Evolutionary conservation across 805 yeast genomes (phyloP).

Genomic region (Kluyveromyces starmeri): DNA sequence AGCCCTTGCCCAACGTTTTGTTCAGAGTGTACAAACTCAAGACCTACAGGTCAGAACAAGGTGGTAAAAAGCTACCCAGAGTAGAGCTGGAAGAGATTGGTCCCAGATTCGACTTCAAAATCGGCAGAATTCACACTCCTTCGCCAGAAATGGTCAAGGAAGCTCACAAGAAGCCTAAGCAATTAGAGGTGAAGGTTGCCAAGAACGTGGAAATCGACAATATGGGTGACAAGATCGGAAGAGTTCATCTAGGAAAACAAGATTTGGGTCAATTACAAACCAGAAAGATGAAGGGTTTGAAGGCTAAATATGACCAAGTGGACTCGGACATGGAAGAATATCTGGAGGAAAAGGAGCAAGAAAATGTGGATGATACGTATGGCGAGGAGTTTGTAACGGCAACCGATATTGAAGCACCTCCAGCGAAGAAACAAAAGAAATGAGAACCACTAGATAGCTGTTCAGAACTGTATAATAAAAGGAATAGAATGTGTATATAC

Average conservation of each 20-base stretch:
- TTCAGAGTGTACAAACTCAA: constrained; percentile 87
- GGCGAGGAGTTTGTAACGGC: constrained; percentile 30
- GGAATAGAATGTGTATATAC: not conserved
- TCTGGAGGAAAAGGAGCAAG: constrained; percentile 25
- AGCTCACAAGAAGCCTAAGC: constrained; percentile 73
- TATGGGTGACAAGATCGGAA: constrained; percentile 95
- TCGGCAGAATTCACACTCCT: constrained; percentile 79
- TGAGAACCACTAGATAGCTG: constrained; percentile 6
- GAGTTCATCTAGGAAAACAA: constrained; percentile 93
- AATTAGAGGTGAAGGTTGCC: constrained; percentile 69
- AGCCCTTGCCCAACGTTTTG: constrained; percentile 66
- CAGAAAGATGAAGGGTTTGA: constrained; percentile 97
- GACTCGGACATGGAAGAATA: constrained; percentile 46
- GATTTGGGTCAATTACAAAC: constrained; percentile 87
- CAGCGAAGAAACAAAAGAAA: constrained; percentile 24
- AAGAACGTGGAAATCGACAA: constrained; percentile 83
- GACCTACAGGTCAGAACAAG: constrained; percentile 71
- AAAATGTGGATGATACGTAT: constrained; percentile 24
- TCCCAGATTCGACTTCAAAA: constrained; percentile 85
- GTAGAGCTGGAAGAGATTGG: constrained; percentile 93
- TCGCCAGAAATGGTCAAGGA: constrained; percentile 86
- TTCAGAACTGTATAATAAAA: not conserved
- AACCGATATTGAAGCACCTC: constrained; percentile 27
- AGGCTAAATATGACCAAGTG: constrained; percentile 72
- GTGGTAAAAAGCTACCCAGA: constrained; percentile 64